Evolutionary conservation across 148 eudicot genomes (phyloP), one percentile per base, ranked within the genome.

Genomic region (Rhododendron vialii): DNA sequence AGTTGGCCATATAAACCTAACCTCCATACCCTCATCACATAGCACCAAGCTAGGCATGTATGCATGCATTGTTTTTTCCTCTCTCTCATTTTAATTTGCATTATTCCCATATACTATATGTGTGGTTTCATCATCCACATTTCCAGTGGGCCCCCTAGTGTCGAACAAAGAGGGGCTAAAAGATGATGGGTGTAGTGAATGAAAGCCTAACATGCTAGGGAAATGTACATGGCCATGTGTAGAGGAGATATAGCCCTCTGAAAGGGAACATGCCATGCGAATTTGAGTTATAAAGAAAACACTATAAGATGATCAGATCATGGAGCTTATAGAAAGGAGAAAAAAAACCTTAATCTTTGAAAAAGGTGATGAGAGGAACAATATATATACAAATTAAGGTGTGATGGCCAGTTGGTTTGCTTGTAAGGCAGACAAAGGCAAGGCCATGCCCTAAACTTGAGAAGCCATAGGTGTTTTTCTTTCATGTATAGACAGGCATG

Each of bases 181-280:
- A 79, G 73, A 74, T 85, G 86, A 87, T 87, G 89, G 86, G 73
- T 20, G 26, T 20, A 80, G 86, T 33, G 33, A 67, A 15, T 12
- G n/a, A 85, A 83, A 83, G 84, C 59, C 88, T 75, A 86, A 84
- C 82, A 89, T 86, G 84, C 57, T 33, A 82, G 75, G 53, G 53
- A 47, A 38, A 81, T 84, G 73, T 33, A 86, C 76, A 82, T 86
- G 85, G 73, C 81, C 83, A 88, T 88, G 91, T 79, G 87, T 59
- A 35, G 11, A n/a, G 86, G 63, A 77, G 53, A 59, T 20, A 61
- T 41, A 82, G 77, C 82, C 76, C 93, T 88, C 76, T 84, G 24
- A 73, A 4, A 85, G 89, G 91, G 90, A 91, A 92, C 94, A 90
- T 88, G 89, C 84, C 94, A 91, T 89, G 85, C 85, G 80, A 71